phyloP scores from a whole-genome alignment of 805 yeast genomes.

The Candida ascalaphidarum region DNA sequence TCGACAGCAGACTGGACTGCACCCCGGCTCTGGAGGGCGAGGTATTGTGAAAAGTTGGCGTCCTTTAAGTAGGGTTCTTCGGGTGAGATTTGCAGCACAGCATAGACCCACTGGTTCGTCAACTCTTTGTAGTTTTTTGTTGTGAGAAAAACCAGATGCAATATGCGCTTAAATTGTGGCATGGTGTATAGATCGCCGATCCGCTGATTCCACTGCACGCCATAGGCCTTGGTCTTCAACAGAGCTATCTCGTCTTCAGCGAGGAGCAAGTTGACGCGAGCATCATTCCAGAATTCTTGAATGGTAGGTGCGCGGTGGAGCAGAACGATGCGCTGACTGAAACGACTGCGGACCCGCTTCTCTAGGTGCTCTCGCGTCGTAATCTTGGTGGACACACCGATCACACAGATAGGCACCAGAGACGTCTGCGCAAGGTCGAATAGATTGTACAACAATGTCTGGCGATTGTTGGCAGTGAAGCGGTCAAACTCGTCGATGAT shows the following conservation, averaged over 20 bases:
- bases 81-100: slow-evolving; percentile 24
- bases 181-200: background rate
- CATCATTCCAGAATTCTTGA: slow-evolving; percentile 43
- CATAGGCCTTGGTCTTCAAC: slow-evolving; percentile 10
- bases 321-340: slow-evolving; percentile 67
- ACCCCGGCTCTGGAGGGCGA: slow-evolving; percentile 13
- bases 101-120: slow-evolving; percentile 31
- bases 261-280: slow-evolving; percentile 29
- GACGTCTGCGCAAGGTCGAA: slow-evolving; percentile 77
- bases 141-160: slow-evolving; percentile 44
- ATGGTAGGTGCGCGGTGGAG: slow-evolving; percentile 43
- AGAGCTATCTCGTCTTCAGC: slow-evolving; percentile 7
- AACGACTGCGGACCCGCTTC: slow-evolving; percentile 84
- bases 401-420: slow-evolving; percentile 64
- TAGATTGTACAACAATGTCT: slow-evolving; percentile 77
- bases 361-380: slow-evolving; percentile 78
- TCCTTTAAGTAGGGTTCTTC: slow-evolving; percentile 17
- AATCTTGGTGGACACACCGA: slow-evolving; percentile 71
- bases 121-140: slow-evolving; percentile 49
- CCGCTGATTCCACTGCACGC: background rate
- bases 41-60: slow-evolving; percentile 14
- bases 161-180: slow-evolving; percentile 1
- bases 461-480: slow-evolving; percentile 65
- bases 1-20: slow-evolving; percentile 17
- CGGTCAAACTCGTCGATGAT: slow-evolving; percentile 80